phyloP scores from a whole-genome alignment of 768 basidiomycete species.

The Termitomyces heimii region DNA sequence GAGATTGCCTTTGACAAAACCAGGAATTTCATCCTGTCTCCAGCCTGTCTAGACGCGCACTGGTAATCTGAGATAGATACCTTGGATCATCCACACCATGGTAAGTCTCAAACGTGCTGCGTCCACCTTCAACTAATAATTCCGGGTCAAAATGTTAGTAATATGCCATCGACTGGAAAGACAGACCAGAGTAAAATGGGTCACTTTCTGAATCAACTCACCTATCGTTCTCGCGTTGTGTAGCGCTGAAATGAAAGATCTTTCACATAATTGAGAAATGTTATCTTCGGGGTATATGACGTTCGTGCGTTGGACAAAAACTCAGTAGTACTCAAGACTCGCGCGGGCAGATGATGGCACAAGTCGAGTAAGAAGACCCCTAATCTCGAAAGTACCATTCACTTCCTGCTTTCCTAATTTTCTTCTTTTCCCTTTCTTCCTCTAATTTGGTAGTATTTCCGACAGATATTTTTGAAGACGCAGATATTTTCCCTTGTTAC shows the following conservation, averaged over 20 bases:
- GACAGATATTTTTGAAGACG: background rate
- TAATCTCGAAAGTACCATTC: background rate
- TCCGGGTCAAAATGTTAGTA: background rate
- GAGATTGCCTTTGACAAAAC: no score
- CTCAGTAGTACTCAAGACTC: background rate
- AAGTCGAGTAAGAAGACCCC: background rate
- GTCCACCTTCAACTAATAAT: background rate
- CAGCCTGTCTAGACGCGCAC: no score
- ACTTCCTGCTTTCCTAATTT: background rate
- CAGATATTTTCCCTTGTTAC: background rate
- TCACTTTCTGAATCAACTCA: background rate
- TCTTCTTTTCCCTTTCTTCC: background rate
- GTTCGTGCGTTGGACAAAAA: background rate
- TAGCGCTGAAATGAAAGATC: background rate
- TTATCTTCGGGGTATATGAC: background rate
- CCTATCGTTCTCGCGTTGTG: no score
- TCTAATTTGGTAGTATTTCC: background rate
- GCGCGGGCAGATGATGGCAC: background rate
- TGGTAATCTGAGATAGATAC: no score
- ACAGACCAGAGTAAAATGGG: background rate
- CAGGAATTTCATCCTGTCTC: no score
- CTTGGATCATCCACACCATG: no score
- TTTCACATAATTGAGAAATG: background rate
- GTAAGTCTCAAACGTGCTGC: background rate
- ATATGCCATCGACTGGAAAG: background rate